Conservation (phyloP, 768 basidiomycete species). For the Pleurotus sapidus region DNA sequence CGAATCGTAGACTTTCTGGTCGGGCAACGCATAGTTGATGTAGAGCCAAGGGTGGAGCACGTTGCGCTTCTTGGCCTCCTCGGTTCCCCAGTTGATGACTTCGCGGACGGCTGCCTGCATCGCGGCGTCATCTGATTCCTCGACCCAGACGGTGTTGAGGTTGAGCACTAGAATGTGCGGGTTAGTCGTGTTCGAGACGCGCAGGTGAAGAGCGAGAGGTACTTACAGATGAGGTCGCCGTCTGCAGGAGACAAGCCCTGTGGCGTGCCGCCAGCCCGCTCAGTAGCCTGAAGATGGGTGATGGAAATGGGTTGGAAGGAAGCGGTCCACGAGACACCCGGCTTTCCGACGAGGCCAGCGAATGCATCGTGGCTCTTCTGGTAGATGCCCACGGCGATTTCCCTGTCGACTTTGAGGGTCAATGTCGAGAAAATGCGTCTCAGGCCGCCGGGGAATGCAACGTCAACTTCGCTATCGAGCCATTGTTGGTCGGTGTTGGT, state of each 20-base stretch:
- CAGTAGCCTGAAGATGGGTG: conserved; percentile 2
- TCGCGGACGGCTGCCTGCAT: conserved; percentile 2
- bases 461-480: background rate
- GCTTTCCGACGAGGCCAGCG: background rate
- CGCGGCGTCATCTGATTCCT: conserved; percentile 8
- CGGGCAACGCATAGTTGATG: conserved; percentile 9
- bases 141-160: conserved; percentile 8
- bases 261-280: conserved; percentile 7
- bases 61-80: conserved; percentile 6
- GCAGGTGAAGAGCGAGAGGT: no score
- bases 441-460: background rate
- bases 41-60: conserved; percentile 8
- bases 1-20: conserved; percentile 6
- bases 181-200: background rate
- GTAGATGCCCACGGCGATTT: conserved; percentile 4
- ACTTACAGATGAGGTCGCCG: conserved; percentile 12
- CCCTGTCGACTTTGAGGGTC: conserved; percentile 1
- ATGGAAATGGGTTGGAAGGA: conserved; percentile 4
- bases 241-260: conserved; percentile 6
- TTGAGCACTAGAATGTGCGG: background rate
- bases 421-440: conserved; percentile 6
- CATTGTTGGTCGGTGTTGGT: conserved; percentile 5
- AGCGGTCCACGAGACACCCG: background rate
- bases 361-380: conserved; percentile 1
- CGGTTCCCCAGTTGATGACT: conserved; percentile 1